Evolutionary conservation across 257 asterid species (phyloP), one percentile per base, ranked within the genome.

Genomic region (Rhazya stricta): DNA sequence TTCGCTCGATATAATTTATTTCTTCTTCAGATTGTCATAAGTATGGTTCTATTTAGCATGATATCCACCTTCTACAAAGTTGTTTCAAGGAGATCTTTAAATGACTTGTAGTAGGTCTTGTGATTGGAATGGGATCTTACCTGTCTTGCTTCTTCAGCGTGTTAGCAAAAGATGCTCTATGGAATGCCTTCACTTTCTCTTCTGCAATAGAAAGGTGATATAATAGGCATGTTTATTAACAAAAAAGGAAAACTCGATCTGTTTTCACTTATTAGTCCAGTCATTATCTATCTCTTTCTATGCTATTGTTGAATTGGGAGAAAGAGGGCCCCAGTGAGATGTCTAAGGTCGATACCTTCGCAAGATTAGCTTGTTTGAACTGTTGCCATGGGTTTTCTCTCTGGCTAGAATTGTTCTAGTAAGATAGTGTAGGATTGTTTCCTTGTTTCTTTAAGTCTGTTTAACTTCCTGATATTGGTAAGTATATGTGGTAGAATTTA

Each of bases 331-430:
- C 23, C 18, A 15, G 19, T 16, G 32, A 62, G 12, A 30, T 62
- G 42, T 16, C 68, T 34, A 62, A 16, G 48, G 25, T 51, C 7
- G 1, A 16, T 32, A 15, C 5, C 42, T 32, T 62, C 6, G 39
- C 6, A 45, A 30, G 51, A 45, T 69, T 30, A 46, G 71, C 75
- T n/a, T 18, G 23, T 46, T 36, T 56, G 36, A 37, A 53, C 25
- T 21, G 32, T 76, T 69, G 6, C 34, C 1, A 27, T 58, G 46
- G 60, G 60, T 46, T 74, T 42, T 34, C 32, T 27, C 60, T 29
- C 62, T 48, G 39, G 57, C 39, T 10, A 57, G 8, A 32, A 34
- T 48, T 74, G n/a, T 76, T 51, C 60, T 76, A 42, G 68, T 61
- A 4, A 43, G 74, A 29, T 67, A 11, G 46, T 2, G 25, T 25